Percentiles rank a stretch among this genome's conserved stretches.
These are phyloP conservation scores for Avena sativa DNA, from an alignment of 176 grass and related monocot species.

Conservation along the genomic window DNA sequence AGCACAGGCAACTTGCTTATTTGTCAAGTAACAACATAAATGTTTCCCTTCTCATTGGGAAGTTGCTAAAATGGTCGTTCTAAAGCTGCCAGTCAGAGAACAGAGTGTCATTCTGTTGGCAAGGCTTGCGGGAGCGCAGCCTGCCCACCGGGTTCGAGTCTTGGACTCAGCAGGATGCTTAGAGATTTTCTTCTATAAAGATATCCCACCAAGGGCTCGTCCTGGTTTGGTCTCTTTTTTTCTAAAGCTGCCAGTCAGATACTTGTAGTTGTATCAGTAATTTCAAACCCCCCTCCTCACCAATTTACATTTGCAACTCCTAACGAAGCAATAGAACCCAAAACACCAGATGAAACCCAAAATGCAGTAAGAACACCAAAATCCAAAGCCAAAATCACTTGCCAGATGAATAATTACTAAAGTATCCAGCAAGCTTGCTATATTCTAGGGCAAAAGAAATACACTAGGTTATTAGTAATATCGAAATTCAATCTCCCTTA, in stretches of 20 bases:
- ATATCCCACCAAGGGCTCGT: too few species aligned
- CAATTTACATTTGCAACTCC: neutral
- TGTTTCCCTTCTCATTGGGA: neutral
- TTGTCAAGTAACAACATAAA: slow-evolving; percentile 24
- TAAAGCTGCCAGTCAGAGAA: neutral
- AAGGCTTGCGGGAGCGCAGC: too few species aligned
- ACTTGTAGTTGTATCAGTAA: neutral
- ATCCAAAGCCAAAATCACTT: slow-evolving; percentile 6
- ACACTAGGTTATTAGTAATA: neutral
- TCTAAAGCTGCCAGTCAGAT: slow-evolving; percentile 2
- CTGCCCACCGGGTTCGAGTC: too few species aligned
- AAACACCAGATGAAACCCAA: slow-evolving; percentile 22
- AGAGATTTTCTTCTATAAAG: too few species aligned
- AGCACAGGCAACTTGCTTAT: neutral
- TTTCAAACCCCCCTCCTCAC: neutral
- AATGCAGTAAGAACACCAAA: slow-evolving; percentile 5
- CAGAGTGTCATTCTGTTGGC: too few species aligned
- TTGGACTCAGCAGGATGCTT: too few species aligned
- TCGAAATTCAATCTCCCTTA: neutral
- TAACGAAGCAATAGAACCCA: slow-evolving; percentile 12
- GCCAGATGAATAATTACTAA: neutral
- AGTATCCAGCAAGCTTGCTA: neutral
- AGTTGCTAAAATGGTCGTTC: neutral
- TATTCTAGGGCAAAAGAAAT: slow-evolving; percentile 18
- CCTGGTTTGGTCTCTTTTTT: too few species aligned